Conservation (phyloP, 176 grass and related monocot genomes). For the Rhynchospora pubera region DNA sequence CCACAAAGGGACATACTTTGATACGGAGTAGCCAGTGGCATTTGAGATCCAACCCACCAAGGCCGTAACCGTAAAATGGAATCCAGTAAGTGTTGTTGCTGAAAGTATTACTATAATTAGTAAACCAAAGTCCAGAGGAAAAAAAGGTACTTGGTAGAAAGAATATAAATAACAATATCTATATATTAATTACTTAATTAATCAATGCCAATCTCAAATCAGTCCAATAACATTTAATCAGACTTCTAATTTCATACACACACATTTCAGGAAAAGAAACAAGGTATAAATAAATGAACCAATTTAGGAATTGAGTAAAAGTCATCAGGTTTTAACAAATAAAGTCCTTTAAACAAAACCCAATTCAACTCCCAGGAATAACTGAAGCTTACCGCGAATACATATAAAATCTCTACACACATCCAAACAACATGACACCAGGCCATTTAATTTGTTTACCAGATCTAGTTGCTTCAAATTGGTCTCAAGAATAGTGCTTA, state of each 20-base stretch:
- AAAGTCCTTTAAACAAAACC: not conserved
- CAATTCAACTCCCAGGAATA: not conserved
- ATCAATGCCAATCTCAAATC: not conserved
- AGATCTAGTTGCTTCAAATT: conserved; percentile 5
- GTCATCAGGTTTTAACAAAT: not conserved
- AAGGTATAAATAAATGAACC: not conserved
- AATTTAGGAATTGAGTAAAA: not conserved
- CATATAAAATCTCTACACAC: not conserved
- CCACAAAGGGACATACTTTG: conserved; percentile 44
- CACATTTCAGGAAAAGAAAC: not conserved
- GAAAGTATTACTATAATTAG: conserved; percentile 21
- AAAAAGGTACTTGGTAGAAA: not conserved
- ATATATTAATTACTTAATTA: not conserved
- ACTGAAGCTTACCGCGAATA: not conserved
- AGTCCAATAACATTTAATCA: not conserved
- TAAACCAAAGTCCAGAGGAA: not conserved
- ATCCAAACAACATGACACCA: not conserved
- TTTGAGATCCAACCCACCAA: conserved; percentile 40
- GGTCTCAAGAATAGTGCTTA: not conserved
- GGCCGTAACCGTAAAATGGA: conserved; percentile 37
- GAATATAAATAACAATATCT: not conserved
- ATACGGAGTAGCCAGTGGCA: conserved; percentile 36
- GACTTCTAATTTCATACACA: not conserved
- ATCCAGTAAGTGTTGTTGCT: conserved; percentile 43
- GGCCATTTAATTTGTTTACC: not conserved